Conservation (phyloP, 23 red algal genomes). For the Chondrus crispus region DNA sequence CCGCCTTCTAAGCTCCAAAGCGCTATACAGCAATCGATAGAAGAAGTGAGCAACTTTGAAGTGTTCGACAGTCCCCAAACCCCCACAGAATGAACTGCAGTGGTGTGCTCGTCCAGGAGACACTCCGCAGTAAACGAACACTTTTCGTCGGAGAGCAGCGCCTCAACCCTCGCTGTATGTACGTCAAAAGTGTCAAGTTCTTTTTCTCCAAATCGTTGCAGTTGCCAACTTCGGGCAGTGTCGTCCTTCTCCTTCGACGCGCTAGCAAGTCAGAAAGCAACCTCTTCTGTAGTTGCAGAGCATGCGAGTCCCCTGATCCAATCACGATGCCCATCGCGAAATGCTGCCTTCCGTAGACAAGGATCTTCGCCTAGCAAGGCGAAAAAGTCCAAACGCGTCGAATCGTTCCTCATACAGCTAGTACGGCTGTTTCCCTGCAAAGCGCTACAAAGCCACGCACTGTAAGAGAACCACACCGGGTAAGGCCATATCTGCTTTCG, state of each 20-base stretch:
- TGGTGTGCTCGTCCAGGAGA: slow-evolving; percentile 40
- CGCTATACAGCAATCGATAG: slow-evolving; percentile 54
- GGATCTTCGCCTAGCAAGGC: background rate
- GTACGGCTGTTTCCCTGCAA: background rate
- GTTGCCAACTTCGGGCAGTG: slow-evolving; percentile 17
- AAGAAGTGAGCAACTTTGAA: slow-evolving; percentile 41
- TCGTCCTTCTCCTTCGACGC: slow-evolving; percentile 43
- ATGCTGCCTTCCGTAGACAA: background rate
- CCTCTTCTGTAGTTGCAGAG: background rate
- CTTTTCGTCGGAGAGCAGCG: background rate
- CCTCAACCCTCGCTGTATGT: background rate
- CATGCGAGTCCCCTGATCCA: slow-evolving; percentile 53
- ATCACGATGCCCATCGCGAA: slow-evolving; percentile 45
- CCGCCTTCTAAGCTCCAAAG: slow-evolving; percentile 25
- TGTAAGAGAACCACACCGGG: slow-evolving; percentile 20
- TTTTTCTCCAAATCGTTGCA: background rate
- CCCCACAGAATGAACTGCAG: slow-evolving; percentile 30
- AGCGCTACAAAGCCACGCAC: background rate
- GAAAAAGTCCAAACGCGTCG: background rate
- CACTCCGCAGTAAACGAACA: background rate
- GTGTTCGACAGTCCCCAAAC: too few species aligned
- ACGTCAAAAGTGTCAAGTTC: background rate
- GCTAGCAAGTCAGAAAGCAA: slow-evolving; percentile 5
- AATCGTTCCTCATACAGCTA: slow-evolving; percentile 45
- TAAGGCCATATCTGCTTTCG: background rate